These are phyloP conservation scores for Didymosphaeria variabile DNA, from an alignment of 2,329 filamentous ascomycete genomes.

Conservation along the genomic window DNA sequence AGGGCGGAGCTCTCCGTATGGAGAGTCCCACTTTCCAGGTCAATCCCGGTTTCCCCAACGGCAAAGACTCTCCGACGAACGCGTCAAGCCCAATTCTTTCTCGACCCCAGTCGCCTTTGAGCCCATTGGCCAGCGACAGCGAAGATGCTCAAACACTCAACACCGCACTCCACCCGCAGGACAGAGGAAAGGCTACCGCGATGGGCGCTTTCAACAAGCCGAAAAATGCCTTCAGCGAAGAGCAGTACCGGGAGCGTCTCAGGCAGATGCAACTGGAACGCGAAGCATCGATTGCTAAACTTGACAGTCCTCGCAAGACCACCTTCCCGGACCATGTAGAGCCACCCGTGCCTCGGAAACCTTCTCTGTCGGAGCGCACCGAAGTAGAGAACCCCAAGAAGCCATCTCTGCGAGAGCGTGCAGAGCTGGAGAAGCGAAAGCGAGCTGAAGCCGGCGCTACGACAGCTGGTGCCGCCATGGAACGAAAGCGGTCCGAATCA, in stretches of 20 bases:
- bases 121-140: conserved; percentile 75
- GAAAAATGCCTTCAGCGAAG: conserved; percentile 79
- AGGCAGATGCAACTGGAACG: conserved; percentile 80
- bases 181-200: conserved; percentile 83
- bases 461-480: conserved; percentile 25
- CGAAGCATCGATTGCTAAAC: conserved; percentile 63
- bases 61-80: conserved; percentile 43
- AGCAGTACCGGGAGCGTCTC: conserved; percentile 83
- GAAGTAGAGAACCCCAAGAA: conserved; percentile 21
- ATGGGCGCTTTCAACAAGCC: conserved; percentile 78
- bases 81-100: conserved; percentile 53
- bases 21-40: conserved; percentile 58
- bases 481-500: conserved; percentile 41
- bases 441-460: conserved; percentile 34
- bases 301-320: conserved; percentile 24
- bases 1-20: conserved; percentile 52
- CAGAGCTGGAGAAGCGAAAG: conserved; percentile 46
- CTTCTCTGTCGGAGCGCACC: background rate
- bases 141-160: conserved; percentile 71
- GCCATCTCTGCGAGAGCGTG: conserved; percentile 43
- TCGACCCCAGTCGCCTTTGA: conserved; percentile 63
- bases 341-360: conserved; percentile 24
- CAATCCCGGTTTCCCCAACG: conserved; percentile 44
- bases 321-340: conserved; percentile 24
- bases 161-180: conserved; percentile 74